These are phyloP conservation scores for Quaeritorhiza haematococci DNA, from an alignment of 371 early-diverging fungal species.

Conservation along the genomic window DNA sequence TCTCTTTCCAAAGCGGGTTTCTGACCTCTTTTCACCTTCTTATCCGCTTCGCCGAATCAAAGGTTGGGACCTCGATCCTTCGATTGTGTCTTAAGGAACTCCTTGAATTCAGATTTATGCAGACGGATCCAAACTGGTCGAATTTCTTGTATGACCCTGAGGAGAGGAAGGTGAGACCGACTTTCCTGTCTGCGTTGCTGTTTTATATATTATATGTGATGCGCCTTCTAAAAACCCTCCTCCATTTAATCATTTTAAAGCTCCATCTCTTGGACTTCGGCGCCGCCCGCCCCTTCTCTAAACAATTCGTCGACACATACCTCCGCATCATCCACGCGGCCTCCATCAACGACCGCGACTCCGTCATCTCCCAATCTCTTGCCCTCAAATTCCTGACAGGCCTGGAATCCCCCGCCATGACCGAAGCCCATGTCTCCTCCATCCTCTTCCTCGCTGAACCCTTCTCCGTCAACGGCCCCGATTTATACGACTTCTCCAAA, in stretches of 20 bases:
- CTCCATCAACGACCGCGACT: conserved; percentile 66
- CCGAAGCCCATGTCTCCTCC: conserved; percentile 83
- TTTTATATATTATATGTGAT: not conserved
- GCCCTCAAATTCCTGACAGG: conserved; percentile 91
- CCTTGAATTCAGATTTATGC: conserved; percentile 92
- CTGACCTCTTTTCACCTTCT: too few species aligned
- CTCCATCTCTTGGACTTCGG: conserved; percentile 92
- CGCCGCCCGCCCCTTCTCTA: conserved; percentile 77
- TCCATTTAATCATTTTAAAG: too few species aligned
- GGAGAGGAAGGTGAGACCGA: conserved; percentile 41
- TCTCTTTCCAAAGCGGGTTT: too few species aligned
- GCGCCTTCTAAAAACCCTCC: conserved; percentile 1
- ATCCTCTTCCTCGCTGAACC: conserved; percentile 84
- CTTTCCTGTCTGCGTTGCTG: not conserved
- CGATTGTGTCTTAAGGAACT: conserved; percentile 83
- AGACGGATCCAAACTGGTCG: conserved; percentile 98
- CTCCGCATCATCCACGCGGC: conserved; percentile 72
- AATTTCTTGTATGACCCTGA: conserved; percentile 85
- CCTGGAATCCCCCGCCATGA: conserved; percentile 82
- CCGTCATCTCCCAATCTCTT: conserved; percentile 66
- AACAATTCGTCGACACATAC: conserved; percentile 71
- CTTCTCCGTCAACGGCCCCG: conserved; percentile 40
- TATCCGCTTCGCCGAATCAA: too few species aligned
- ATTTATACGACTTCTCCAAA: conserved; percentile 65
- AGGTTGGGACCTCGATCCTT: conserved; percentile 60